Conservation (phyloP, 208 protist species). For the Acanthamoeba rhysodes region DNA sequence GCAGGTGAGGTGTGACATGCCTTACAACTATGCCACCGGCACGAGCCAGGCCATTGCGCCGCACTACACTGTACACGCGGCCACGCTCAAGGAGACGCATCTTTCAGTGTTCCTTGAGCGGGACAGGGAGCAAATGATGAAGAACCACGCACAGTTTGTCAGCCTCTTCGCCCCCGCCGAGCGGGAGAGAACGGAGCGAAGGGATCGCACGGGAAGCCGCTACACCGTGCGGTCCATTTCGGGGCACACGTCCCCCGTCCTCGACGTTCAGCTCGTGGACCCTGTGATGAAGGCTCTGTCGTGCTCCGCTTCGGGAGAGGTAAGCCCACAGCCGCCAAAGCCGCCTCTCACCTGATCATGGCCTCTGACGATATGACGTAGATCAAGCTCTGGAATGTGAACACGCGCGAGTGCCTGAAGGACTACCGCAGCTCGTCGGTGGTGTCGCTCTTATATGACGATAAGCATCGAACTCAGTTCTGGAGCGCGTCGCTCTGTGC, state of each 20-base stretch:
- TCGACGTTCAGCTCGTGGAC: conserved; percentile 30
- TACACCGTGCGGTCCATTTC: conserved; percentile 16
- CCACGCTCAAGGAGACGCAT: conserved; percentile 26
- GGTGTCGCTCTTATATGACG: conserved; percentile 8
- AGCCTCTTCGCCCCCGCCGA: background rate
- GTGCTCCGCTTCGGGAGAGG: conserved; percentile 18
- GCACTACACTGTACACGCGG: background rate
- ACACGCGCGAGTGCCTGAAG: conserved; percentile 21
- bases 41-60: conserved; percentile 60
- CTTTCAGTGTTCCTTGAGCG: conserved; percentile 46
- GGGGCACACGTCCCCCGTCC: background rate
- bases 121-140: conserved; percentile 5
- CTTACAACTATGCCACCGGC: background rate
- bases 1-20: conserved; percentile 33
- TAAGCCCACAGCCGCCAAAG: background rate
- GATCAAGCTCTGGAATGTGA: conserved; percentile 61
- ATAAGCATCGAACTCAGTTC: conserved; percentile 2
- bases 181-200: conserved; percentile 50
- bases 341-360: background rate
- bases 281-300: conserved; percentile 53
- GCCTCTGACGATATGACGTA: background rate
- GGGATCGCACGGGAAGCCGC: background rate
- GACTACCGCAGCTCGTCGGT: background rate
- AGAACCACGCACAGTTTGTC: background rate
- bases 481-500: conserved; percentile 1